Base-by-base conservation (phyloP, 306 rosid genomes). In the Casuarina equisetifolia region DNA sequence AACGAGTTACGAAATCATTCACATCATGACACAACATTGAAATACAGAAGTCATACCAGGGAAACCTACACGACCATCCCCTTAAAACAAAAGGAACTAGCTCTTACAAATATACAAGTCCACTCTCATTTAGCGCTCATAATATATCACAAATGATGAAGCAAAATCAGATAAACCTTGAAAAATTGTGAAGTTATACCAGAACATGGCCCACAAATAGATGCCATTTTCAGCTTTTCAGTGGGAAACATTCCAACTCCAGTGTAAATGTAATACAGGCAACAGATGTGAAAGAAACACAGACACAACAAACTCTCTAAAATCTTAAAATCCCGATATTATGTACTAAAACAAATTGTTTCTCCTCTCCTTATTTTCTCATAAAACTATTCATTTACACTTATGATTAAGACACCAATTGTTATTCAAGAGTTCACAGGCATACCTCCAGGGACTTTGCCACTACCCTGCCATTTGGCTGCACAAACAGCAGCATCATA, bases 401-500 rank as follows among this genome's bases (percentile, higher is more conserved):
- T 63, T 12, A 36, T 63, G 43, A 63, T 36, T 5, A 38, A 63
- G 19, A 63, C 5, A 63, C 36, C 44, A 67, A 16, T 42, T 9
- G 71, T 6, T 17, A 35, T 67, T 42, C 49, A 17, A 42, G 49
- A 42, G 50, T 38, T 69, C 35, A 36, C 40, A 2, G 44, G 50
- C 82, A 86, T 92, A 95, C 99, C 97, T 85, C 99, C 97, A 11
- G 99, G 99, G 72, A 95, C 97, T 82, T 87, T 95, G 83, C 97
- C 91, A 77, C 84, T 85, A 66, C 88, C 94, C 83, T 88, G 99
- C 99, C 99, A 95, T 84, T 87, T 86, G 63, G 97, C 85, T 43
- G 88, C 55, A 80, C 99, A 95, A 40, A 95, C 91, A 80, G 92
- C 91, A 32, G 99, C 98, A 54, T 95, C 98, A 64, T 95, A 88